Evolutionary conservation across 495 filamentous ascomycete genomes (phyloP).

Genomic region (Talaromyces thailandensis): DNA sequence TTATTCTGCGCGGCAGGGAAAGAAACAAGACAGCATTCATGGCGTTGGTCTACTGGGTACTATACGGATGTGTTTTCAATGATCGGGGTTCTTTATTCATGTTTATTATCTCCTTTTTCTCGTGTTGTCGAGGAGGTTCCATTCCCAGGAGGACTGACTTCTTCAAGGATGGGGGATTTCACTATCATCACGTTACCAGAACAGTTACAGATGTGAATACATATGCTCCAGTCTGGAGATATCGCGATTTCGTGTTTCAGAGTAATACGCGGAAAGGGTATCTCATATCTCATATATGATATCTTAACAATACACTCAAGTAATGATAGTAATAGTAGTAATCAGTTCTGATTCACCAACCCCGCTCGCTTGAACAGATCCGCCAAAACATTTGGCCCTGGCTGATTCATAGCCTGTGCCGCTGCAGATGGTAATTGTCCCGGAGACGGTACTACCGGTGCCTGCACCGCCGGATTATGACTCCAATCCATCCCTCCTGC

Average conservation of each 20-base stretch:
- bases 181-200: conserved; percentile 3
- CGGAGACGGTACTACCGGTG: neutral
- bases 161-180: neutral
- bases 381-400: conserved; percentile 24
- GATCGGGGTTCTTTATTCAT: neutral
- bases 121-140: neutral
- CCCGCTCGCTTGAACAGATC: conserved; percentile 36
- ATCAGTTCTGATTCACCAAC: conserved; percentile 20
- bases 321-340: neutral
- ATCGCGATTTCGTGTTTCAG: neutral
- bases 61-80: neutral
- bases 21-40: neutral
- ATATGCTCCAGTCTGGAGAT: neutral
- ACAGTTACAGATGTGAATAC: neutral
- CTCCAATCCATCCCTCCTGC: neutral
- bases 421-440: neutral
- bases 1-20: neutral
- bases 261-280: neutral
- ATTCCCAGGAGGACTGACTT: neutral
- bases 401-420: neutral
- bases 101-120: neutral
- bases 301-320: neutral
- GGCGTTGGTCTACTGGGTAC: conserved; percentile 4
- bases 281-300: neutral
- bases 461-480: neutral